Percentiles rank a stretch among this genome's conserved stretches.
Conservation (phyloP, 2,329 filamentous ascomycete species). For the Phaeophleospora eucalypticola region DNA sequence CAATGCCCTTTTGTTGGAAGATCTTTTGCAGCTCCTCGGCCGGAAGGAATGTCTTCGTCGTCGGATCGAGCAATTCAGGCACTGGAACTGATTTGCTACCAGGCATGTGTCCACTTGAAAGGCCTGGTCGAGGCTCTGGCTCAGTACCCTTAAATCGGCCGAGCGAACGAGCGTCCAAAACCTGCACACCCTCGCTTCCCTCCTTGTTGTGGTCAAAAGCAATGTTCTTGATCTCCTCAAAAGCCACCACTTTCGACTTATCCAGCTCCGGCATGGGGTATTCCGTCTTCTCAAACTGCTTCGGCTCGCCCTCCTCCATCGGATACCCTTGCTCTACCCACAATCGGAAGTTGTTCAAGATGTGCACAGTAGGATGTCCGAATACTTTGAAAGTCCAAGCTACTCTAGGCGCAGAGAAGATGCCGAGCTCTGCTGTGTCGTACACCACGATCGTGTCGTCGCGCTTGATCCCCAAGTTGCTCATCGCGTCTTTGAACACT, state of each 20-base stretch:
- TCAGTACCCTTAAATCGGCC: conserved; percentile 79
- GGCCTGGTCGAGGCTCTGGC: conserved; percentile 75
- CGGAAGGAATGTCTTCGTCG: conserved; percentile 75
- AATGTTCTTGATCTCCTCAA: conserved; percentile 76
- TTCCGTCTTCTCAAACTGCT: conserved; percentile 40
- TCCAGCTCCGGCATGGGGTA: conserved; percentile 47
- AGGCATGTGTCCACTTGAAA: conserved; percentile 89
- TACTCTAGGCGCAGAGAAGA: conserved; percentile 89
- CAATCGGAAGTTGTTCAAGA: conserved; percentile 93
- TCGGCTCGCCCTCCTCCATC: conserved; percentile 70
- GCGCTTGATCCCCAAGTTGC: conserved; percentile 75
- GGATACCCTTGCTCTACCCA: conserved; percentile 84
- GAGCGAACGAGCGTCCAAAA: conserved; percentile 77
- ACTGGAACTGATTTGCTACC: conserved; percentile 81
- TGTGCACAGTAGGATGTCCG: conserved; percentile 80
- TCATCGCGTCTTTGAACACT: conserved; percentile 83
- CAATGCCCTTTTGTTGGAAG: conserved; percentile 75
- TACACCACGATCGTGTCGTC: conserved; percentile 94
- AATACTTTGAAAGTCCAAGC: conserved; percentile 90
- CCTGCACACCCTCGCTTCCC: conserved; percentile 75
- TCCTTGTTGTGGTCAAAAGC: conserved; percentile 75
- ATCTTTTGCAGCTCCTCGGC: conserved; percentile 67
- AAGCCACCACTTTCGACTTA: conserved; percentile 65
- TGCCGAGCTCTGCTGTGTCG: conserved; percentile 83
- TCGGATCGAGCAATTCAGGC: conserved; percentile 71